Evolutionary conservation across 352 stramenopile genomes (phyloP).

Genomic region (Phytophthora macrochlamydospora): DNA sequence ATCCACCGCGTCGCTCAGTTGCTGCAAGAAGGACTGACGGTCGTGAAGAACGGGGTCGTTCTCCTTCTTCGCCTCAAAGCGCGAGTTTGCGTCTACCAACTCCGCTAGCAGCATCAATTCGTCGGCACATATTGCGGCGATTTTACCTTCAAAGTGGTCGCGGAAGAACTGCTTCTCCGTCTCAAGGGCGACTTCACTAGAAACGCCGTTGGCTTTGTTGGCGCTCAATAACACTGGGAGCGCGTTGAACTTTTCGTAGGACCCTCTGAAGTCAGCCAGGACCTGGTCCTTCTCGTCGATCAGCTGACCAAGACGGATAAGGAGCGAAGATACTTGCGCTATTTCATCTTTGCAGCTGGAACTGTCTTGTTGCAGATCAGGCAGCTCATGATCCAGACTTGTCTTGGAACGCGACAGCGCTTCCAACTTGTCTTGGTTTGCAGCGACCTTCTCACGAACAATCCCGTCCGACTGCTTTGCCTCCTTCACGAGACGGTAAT

Average conservation of each 20-base stretch:
- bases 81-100: constrained; percentile 49
- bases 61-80: constrained; percentile 68
- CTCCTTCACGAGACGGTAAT: constrained; percentile 75
- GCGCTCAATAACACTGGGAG: constrained; percentile 53
- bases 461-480: constrained; percentile 72
- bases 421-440: constrained; percentile 40
- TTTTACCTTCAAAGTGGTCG: constrained; percentile 63
- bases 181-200: constrained; percentile 43
- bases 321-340: constrained; percentile 40
- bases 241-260: constrained; percentile 64
- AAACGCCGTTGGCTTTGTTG: constrained; percentile 21
- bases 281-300: constrained; percentile 72
- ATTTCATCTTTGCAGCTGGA: constrained; percentile 69
- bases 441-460: constrained; percentile 53
- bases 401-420: constrained; percentile 54
- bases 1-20: constrained; percentile 70
- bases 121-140: constrained; percentile 57
- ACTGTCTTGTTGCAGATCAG: constrained; percentile 46
- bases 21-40: constrained; percentile 65
- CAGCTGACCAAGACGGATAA: constrained; percentile 58
- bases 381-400: constrained; percentile 63
- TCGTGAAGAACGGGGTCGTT: constrained; percentile 56
- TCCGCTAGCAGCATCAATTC: constrained; percentile 47
- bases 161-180: constrained; percentile 66
- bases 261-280: constrained; percentile 51